Base-by-base conservation (phyloP, 2,329 filamentous ascomycete genomes). In the Xylariaceae sp. region DNA sequence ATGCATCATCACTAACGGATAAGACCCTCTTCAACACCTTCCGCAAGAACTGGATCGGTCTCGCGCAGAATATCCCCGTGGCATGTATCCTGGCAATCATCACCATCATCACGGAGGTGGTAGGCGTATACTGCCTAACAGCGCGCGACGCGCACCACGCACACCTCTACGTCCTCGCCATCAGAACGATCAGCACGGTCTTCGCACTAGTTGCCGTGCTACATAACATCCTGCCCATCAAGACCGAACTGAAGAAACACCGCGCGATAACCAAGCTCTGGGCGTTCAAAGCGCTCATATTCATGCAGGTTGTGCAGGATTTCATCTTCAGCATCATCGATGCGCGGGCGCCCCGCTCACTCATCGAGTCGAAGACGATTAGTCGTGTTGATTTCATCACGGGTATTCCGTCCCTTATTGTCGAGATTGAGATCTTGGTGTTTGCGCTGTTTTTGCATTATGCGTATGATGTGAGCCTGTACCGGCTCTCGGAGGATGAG, bases 31-130 rank as follows among this genome's bases (percentile, higher is more conserved):
- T 67, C 73, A 39, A 10, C 35, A 9, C 15, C 17, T 63, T 58
- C 44, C 73, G 71, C 4, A 61, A 72, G 13, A 66, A 64, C 23
- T 77, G 72, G 70, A 61, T 74, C 55, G 59, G 64, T 9, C 68
- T 77, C 44, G 74, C 78, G 48, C 77, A 79, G 64, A 78, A 76
- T 49, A 73, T 76, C 0, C 64, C 72, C 30, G 58, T 75, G 23
- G 61, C 68, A 37, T 45, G 73, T n/a, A 17, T 68, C 2, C 78
- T 71, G 76, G 81, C 63, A 76, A 84, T 70, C 35, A 51, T 69
- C 35, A 68, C 68, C n/a, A 66, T 65, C 49, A 65, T 72, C 56
- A 71, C 71, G 2, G 64, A 74, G 49, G 67, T 63, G 0, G 63
- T 62, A 0, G 66, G 66, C 3, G 65, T 68, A 11, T 74, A 70